These are phyloP conservation scores for Suillus subluteus DNA, from an alignment of 768 basidiomycete genomes.

Conservation along the genomic window DNA sequence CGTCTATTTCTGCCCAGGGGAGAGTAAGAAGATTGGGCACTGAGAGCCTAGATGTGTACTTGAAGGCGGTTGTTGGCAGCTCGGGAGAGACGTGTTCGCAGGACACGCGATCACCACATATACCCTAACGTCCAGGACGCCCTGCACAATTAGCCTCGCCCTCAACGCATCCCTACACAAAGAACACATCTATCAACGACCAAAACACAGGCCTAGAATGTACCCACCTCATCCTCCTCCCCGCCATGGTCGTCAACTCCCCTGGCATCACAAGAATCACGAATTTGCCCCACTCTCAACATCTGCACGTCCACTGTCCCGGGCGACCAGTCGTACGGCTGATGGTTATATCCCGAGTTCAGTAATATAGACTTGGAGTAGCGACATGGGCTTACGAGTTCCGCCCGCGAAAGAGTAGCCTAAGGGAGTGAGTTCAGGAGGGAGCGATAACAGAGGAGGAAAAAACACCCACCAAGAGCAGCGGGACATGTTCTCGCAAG, in stretches of 20 bases:
- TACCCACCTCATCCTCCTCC: slow-evolving; percentile 69
- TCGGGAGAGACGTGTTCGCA: slow-evolving; percentile 58
- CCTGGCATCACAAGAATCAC: slow-evolving; percentile 78
- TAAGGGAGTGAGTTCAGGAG: slow-evolving; percentile 29
- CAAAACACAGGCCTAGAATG: neutral
- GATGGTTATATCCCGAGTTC: slow-evolving; percentile 72
- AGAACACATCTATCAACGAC: neutral
- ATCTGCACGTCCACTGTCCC: slow-evolving; percentile 77
- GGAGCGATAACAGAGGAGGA: slow-evolving; percentile 7
- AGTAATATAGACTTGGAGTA: slow-evolving; percentile 78
- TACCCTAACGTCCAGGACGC: slow-evolving; percentile 65
- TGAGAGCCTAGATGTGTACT: neutral
- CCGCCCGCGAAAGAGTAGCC: slow-evolving; percentile 81
- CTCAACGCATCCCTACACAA: slow-evolving; percentile 64
- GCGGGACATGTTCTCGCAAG: slow-evolving; percentile 72
- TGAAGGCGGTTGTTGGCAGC: neutral
- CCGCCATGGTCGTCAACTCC: slow-evolving; percentile 84
- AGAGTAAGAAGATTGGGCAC: neutral
- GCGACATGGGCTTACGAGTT: slow-evolving; percentile 59
- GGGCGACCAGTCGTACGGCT: slow-evolving; percentile 77
- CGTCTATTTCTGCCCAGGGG: neutral
- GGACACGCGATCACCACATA: slow-evolving; percentile 81
- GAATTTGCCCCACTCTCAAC: slow-evolving; percentile 73
- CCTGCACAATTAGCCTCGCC: slow-evolving; percentile 61
- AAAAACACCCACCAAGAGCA: slow-evolving; percentile 59